Conservation (phyloP, 176 grass and related monocot genomes). For the Oryza longistaminata region DNA sequence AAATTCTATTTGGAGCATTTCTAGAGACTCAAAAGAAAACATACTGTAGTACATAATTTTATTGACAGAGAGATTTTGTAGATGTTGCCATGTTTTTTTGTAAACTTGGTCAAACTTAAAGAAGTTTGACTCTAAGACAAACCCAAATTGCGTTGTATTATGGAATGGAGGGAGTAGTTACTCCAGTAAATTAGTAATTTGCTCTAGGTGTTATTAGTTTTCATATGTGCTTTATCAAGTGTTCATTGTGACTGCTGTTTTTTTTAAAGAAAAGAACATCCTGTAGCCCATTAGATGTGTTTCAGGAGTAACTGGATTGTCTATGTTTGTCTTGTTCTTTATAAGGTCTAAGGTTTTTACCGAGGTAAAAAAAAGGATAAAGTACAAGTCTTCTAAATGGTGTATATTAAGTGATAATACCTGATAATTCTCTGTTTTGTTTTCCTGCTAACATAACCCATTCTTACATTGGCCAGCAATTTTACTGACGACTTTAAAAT, state of each 20-base stretch:
- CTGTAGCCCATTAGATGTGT: neutral
- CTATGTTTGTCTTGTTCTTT: neutral
- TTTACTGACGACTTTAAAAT: constrained; percentile 4
- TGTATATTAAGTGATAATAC: neutral
- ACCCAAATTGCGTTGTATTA: too few species aligned
- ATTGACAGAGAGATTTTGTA: neutral
- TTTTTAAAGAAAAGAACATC: neutral
- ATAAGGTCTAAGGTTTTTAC: neutral
- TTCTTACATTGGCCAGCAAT: constrained; percentile 23
- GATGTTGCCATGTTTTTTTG: too few species aligned
- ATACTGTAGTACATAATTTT: neutral
- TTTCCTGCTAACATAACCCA: neutral
- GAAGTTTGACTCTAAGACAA: too few species aligned
- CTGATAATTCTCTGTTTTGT: neutral
- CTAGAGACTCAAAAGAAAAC: neutral
- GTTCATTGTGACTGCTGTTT: neutral
- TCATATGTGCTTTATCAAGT: neutral
- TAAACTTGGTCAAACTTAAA: too few species aligned
- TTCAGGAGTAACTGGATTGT: neutral
- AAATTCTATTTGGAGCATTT: neutral
- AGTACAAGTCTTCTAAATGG: neutral
- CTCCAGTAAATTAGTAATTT: neutral
- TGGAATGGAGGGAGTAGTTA: neutral
- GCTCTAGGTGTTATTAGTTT: constrained; percentile 4
- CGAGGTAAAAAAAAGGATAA: neutral